These are phyloP conservation scores for Hansfordia pulvinata DNA, from an alignment of 2,329 filamentous ascomycete genomes.

Conservation along the genomic window DNA sequence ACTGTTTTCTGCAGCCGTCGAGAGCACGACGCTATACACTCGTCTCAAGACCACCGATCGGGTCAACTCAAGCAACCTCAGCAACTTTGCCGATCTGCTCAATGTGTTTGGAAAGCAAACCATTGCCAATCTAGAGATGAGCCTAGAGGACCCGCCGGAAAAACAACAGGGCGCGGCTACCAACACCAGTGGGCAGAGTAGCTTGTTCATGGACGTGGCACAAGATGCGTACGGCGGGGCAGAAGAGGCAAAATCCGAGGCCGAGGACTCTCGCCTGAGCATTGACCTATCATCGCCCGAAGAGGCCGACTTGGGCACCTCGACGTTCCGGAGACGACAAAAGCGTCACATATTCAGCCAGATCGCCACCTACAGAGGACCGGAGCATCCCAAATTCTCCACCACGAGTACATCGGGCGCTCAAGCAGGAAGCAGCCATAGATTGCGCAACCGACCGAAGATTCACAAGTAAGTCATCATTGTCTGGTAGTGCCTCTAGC, in stretches of 20 bases:
- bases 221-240: conserved; percentile 11
- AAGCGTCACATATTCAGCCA: conserved; percentile 28
- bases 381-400: conserved; percentile 9
- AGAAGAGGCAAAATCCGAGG: conserved; percentile 12
- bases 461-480: conserved; percentile 15
- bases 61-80: conserved; percentile 35
- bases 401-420: conserved; percentile 9
- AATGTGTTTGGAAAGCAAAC: conserved; percentile 69
- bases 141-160: conserved; percentile 26
- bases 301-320: conserved; percentile 15
- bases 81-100: conserved; percentile 50
- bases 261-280: conserved; percentile 19
- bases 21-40: conserved; percentile 66
- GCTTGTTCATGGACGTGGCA: no score
- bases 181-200: conserved; percentile 15
- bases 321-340: conserved; percentile 8
- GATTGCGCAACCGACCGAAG: conserved; percentile 11
- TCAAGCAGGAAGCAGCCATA: conserved; percentile 4
- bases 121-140: conserved; percentile 63
- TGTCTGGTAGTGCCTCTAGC: no score
- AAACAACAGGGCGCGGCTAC: conserved; percentile 6
- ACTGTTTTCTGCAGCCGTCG: conserved; percentile 61
- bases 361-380: conserved; percentile 19
- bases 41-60: conserved; percentile 40
- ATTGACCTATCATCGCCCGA: conserved; percentile 26